Evolutionary conservation across 2,329 filamentous ascomycete genomes (phyloP).

Genomic region (Colletotrichum ledebouriae): DNA sequence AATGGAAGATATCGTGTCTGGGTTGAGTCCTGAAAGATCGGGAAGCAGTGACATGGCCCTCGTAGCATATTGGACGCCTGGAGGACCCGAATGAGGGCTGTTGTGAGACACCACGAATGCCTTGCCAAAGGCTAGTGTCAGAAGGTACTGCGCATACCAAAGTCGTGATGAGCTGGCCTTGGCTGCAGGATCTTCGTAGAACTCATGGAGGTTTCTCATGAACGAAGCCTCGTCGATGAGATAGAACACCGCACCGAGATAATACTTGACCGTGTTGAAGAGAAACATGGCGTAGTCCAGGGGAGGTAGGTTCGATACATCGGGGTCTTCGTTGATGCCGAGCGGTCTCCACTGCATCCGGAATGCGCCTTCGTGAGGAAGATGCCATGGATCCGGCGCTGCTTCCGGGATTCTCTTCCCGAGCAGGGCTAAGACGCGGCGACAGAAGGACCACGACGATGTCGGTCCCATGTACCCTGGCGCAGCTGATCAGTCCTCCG

Average conservation of each 20-base stretch:
- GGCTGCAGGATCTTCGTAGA: constrained; percentile 44
- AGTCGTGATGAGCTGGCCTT: constrained; percentile 43
- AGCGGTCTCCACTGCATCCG: constrained; percentile 49
- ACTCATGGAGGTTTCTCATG: constrained; percentile 43
- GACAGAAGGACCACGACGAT: constrained; percentile 54
- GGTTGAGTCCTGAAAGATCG: constrained; percentile 50
- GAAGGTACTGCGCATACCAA: constrained; percentile 52
- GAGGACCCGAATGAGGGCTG: constrained; percentile 48
- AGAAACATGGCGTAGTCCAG: constrained; percentile 46
- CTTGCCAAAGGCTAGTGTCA: constrained; percentile 52
- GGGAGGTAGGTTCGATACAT: constrained; percentile 47
- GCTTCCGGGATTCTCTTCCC: constrained; percentile 51
- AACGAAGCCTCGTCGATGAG: constrained; percentile 46
- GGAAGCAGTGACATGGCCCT: constrained; percentile 56
- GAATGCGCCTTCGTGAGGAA: constrained; percentile 49
- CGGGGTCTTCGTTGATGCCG: constrained; percentile 45
- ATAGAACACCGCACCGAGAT: constrained; percentile 45
- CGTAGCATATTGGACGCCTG: constrained; percentile 55
- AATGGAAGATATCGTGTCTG: constrained; percentile 49
- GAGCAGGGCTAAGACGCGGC: constrained; percentile 50
- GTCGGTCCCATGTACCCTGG: constrained; percentile 53
- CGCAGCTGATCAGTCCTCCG: neutral
- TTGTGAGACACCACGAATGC: constrained; percentile 47
- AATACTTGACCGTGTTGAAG: constrained; percentile 46
- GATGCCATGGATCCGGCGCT: constrained; percentile 50